Conservation (phyloP, 805 yeast genomes). For the Barnettozyma populi region DNA sequence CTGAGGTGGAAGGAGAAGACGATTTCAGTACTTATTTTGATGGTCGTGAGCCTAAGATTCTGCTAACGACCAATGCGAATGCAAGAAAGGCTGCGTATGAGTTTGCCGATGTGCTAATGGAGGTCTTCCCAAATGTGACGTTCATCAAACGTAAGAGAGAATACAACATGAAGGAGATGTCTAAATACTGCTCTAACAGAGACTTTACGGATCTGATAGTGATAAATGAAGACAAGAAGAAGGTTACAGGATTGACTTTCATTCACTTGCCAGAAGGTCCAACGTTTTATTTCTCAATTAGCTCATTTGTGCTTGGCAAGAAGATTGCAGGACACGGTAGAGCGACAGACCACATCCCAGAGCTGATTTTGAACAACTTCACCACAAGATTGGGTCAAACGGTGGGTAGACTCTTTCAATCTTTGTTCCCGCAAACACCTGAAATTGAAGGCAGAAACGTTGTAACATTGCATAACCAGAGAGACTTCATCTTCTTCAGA, state of each 20-base stretch:
- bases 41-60: conserved; percentile 62
- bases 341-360: conserved; percentile 89
- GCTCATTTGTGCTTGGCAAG: conserved; percentile 71
- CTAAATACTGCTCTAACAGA: conserved; percentile 72
- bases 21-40: conserved; percentile 25
- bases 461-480: conserved; percentile 89
- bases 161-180: conserved; percentile 81
- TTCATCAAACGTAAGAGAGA: conserved; percentile 86
- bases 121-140: conserved; percentile 77
- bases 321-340: conserved; percentile 83
- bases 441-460: conserved; percentile 95
- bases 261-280: conserved; percentile 96
- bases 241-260: conserved; percentile 86
- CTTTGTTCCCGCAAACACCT: conserved; percentile 88
- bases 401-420: conserved; percentile 86
- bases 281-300: conserved; percentile 81
- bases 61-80: conserved; percentile 81
- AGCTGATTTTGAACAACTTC: conserved; percentile 86
- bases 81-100: conserved; percentile 86
- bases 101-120: conserved; percentile 81
- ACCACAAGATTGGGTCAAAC: conserved; percentile 90
- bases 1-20: conserved; percentile 26
- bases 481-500: conserved; percentile 93
- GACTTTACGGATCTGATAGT: conserved; percentile 85
- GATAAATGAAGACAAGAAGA: conserved; percentile 90